Evolutionary conservation across 2,329 filamentous ascomycete species (phyloP), one percentile per base, ranked within the genome.

Genomic region (Aspergillus persii): DNA sequence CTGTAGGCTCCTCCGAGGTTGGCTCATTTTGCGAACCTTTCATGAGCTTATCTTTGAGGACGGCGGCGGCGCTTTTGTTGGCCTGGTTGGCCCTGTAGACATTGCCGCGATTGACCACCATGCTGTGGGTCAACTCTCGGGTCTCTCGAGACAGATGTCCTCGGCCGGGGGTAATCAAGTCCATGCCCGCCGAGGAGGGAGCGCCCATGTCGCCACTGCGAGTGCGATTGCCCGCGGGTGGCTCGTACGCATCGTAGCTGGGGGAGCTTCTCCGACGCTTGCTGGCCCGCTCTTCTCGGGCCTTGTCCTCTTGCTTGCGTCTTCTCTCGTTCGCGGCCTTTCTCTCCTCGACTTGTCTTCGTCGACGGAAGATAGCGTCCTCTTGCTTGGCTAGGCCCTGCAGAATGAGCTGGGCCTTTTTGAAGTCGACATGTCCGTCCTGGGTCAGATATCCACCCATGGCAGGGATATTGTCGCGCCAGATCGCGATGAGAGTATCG

Each of bases 391-490:
- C 95, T 23, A 99, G 83, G 1, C 92, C 94, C 68, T 89, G 84
- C 52, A 99, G 81, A 69, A 99, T 98, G 66, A 89, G 83, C 72
- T 99, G 95, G 8, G 92, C 93, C 68, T 90, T 86, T 59, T 88
- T 86, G 58, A 99, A 84, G 72, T 98, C 90, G 61, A 98, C 92
- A 67, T 90, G 88, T 2, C 95, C 95, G 77, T 99, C 94, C 72
- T 96, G 94, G 48, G 95, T 99, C 54, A 99, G 84, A 74, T 97
- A 99, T 11, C 95, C 95, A 50, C 92, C 93, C 92, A 99, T 97
- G 44, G 84, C 75, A 3, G 92, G 89, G 23, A 98, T 81, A 63
- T 96, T 96, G 66, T 97, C 92, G 71, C 91, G 89, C 95, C 96
- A 99, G 57, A 99, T 95, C n/a, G 91, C 89, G 65, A 93, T 96